phyloP scores from a whole-genome alignment of 2,329 filamentous ascomycete species.

The Emergomyces africanus region DNA sequence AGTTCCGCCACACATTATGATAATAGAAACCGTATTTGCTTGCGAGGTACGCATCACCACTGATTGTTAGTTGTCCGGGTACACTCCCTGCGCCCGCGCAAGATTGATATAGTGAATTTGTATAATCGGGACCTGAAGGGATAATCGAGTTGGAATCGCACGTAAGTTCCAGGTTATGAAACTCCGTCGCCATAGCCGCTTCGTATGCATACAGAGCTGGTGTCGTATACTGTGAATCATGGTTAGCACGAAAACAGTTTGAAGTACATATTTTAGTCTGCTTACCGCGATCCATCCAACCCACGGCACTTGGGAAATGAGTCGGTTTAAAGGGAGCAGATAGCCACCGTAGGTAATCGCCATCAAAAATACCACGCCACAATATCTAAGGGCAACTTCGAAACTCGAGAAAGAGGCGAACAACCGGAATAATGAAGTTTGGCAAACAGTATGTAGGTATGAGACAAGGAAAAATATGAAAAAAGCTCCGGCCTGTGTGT shows the following conservation, averaged over 20 bases:
- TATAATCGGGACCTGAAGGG: slow-evolving; percentile 39
- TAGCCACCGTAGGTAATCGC: slow-evolving; percentile 51
- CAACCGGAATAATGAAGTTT: slow-evolving; percentile 49
- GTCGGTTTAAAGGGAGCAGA: slow-evolving; percentile 46
- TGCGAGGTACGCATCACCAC: slow-evolving; percentile 41
- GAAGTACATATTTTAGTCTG: neutral
- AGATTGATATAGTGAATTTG: slow-evolving; percentile 42
- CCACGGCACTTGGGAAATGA: slow-evolving; percentile 46
- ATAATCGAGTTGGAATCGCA: slow-evolving; percentile 45
- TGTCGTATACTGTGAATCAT: slow-evolving; percentile 30
- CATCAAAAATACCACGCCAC: slow-evolving; percentile 45
- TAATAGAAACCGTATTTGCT: slow-evolving; percentile 39
- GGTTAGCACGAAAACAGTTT: neutral
- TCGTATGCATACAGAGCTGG: slow-evolving; percentile 48
- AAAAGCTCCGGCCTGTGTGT: slow-evolving; percentile 41
- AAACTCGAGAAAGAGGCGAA: slow-evolving; percentile 49
- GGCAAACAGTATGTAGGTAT: slow-evolving; percentile 43
- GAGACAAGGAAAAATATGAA: slow-evolving; percentile 51
- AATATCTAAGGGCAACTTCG: slow-evolving; percentile 49
- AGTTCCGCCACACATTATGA: slow-evolving; percentile 54
- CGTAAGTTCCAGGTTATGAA: slow-evolving; percentile 39
- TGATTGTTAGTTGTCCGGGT: slow-evolving; percentile 36
- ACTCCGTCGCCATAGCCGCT: slow-evolving; percentile 51
- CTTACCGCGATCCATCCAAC: slow-evolving; percentile 42
- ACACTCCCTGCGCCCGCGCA: slow-evolving; percentile 44